Percentiles rank a stretch among this genome's conserved stretches.
Conservation (phyloP, 148 eudicot genomes). For the Pouteria glomerata region DNA sequence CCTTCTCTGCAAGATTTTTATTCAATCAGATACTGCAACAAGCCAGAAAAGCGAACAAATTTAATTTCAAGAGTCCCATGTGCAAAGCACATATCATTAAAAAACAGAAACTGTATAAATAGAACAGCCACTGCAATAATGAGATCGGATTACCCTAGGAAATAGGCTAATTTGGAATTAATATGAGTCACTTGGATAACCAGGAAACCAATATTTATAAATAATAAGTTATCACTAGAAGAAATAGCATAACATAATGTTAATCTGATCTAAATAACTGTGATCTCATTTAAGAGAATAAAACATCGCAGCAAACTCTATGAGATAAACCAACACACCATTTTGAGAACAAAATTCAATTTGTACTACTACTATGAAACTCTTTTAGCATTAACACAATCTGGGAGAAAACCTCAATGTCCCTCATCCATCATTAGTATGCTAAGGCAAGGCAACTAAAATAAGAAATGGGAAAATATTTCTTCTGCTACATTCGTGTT, state of each 20-base stretch:
- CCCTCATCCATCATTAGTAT: too few relatives aligned
- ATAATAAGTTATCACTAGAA: too few relatives aligned
- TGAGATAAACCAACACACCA: neutral
- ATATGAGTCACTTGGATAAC: neutral
- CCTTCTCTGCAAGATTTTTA: constrained; percentile 34
- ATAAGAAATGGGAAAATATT: neutral
- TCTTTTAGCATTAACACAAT: neutral
- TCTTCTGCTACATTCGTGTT: neutral
- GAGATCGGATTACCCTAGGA: neutral
- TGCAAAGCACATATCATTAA: neutral
- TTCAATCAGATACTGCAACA: neutral
- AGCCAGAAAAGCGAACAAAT: neutral
- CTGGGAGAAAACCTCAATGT: too few relatives aligned
- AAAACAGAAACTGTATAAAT: neutral
- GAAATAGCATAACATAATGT: too few relatives aligned
- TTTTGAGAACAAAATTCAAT: neutral
- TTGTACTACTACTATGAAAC: neutral
- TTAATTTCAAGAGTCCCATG: neutral
- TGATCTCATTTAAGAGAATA: neutral
- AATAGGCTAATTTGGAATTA: neutral
- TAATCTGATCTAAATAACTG: neutral
- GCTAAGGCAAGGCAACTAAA: neutral
- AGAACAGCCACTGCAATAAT: neutral
- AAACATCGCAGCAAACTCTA: neutral
- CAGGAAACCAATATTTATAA: neutral